Percentiles rank a stretch among this genome's conserved stretches.
Conservation (phyloP, 208 protist species). For the Leishmania martiniquensis region DNA sequence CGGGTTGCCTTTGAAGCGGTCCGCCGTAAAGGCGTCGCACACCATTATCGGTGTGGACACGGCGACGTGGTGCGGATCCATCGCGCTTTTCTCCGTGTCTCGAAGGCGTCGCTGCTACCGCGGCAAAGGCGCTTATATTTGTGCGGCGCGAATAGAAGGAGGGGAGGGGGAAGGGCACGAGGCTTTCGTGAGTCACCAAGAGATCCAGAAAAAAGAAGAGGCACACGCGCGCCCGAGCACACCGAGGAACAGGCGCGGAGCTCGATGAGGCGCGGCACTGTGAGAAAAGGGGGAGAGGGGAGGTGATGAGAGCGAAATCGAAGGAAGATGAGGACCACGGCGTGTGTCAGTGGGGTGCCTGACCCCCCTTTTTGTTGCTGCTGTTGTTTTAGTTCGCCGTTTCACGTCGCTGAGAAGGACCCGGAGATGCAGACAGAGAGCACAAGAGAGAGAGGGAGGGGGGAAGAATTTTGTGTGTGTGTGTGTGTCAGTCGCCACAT, state of each 20-base stretch:
- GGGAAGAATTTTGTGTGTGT: too few species aligned
- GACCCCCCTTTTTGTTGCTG: too few species aligned
- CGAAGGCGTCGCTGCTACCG: slow-evolving; percentile 9
- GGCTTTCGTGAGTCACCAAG: too few species aligned
- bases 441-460: neutral
- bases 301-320: slow-evolving; percentile 7
- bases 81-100: neutral
- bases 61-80: slow-evolving; percentile 18
- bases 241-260: neutral
- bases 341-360: neutral
- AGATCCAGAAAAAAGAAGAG: neutral
- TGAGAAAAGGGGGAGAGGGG: slow-evolving; percentile 7
- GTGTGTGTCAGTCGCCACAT: too few species aligned
- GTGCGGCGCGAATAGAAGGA: neutral
- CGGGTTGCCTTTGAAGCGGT: slow-evolving; percentile 70
- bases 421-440: too few species aligned
- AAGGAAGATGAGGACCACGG: too few species aligned
- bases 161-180: neutral
- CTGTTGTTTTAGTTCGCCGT: too few species aligned
- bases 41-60: slow-evolving; percentile 59
- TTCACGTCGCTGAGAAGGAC: too few species aligned
- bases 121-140: neutral
- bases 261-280: neutral
- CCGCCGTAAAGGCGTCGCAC: slow-evolving; percentile 66
- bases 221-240: neutral